These are phyloP conservation scores for Boletus tylopilopsis DNA, from an alignment of 768 basidiomycete genomes.

Conservation along the genomic window DNA sequence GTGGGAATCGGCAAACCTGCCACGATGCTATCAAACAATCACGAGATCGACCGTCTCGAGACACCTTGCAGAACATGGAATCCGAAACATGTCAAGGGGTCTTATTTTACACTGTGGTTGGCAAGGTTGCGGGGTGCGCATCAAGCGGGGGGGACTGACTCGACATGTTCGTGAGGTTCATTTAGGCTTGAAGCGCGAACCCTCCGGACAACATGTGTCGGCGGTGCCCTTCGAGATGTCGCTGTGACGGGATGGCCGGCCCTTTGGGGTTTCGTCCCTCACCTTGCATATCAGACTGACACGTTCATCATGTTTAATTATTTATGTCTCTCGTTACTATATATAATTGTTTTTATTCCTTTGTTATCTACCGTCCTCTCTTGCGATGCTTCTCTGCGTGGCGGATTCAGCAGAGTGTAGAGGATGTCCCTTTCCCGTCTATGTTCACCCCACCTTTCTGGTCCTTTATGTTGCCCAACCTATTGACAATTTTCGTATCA, in stretches of 20 bases:
- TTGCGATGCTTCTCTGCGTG: constrained; percentile 3
- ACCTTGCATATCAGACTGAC: background rate
- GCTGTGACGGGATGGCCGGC: background rate
- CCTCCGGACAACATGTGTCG: background rate
- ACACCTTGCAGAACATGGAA: constrained; percentile 16
- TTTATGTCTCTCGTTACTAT: background rate
- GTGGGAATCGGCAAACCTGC: background rate
- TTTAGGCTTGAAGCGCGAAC: constrained; percentile 8
- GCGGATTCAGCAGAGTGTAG: background rate
- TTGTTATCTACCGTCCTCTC: background rate
- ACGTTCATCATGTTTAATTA: background rate
- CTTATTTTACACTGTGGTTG: constrained; percentile 1
- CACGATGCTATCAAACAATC: constrained; percentile 3
- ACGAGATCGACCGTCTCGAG: background rate
- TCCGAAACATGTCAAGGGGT: constrained; percentile 2
- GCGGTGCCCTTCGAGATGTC: background rate
- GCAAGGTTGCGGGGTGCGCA: background rate
- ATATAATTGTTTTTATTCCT: background rate
- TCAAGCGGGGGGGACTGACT: constrained; percentile 5
- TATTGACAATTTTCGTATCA: too few species aligned
- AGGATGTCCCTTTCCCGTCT: background rate
- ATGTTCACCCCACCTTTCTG: background rate
- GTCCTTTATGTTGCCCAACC: too few species aligned
- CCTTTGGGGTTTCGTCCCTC: background rate
- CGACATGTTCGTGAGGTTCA: constrained; percentile 19